These are phyloP conservation scores for Diaporthe caulivora DNA, from an alignment of 2,329 filamentous ascomycete genomes.

Conservation along the genomic window DNA sequence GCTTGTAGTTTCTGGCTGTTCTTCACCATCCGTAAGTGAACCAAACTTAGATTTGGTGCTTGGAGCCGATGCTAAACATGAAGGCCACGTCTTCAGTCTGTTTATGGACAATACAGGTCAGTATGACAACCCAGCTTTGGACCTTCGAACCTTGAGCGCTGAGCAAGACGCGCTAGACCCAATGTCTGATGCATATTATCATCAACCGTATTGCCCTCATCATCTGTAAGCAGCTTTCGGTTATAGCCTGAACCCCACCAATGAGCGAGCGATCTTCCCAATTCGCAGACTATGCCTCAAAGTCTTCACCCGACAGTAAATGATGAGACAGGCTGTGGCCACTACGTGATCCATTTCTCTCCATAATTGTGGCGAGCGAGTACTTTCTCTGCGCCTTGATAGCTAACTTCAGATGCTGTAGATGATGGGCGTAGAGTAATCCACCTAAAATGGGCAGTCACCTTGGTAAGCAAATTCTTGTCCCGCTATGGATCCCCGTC, in stretches of 20 bases:
- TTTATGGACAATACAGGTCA: slow-evolving; percentile 48
- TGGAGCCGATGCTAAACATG: neutral
- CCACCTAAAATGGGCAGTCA: slow-evolving; percentile 55
- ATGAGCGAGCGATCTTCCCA: too few relatives aligned
- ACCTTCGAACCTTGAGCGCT: neutral
- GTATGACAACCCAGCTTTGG: neutral
- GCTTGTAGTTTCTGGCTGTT: slow-evolving; percentile 45
- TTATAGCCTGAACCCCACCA: too few relatives aligned
- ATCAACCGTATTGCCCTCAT: slow-evolving; percentile 60
- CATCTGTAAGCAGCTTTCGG: neutral
- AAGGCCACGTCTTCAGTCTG: slow-evolving; percentile 25
- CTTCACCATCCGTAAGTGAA: slow-evolving; percentile 41
- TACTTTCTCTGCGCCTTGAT: neutral
- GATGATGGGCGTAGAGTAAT: slow-evolving; percentile 51
- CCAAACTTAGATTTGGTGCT: neutral
- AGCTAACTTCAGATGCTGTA: slow-evolving; percentile 43
- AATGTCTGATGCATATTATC: slow-evolving; percentile 64
- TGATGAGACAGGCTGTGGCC: too few relatives aligned
- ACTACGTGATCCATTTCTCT: too few relatives aligned
- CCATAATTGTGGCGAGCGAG: too few relatives aligned
- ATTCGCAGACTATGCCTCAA: too few relatives aligned
- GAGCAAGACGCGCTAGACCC: slow-evolving; percentile 48
- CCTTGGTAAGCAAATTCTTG: too few relatives aligned
- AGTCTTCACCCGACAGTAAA: too few relatives aligned
- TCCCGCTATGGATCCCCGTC: too few relatives aligned